Evolutionary conservation across 2,329 filamentous ascomycete species (phyloP), one percentile per base, ranked within the genome.

Genomic region (Paecilomyces dactylethromorphus): DNA sequence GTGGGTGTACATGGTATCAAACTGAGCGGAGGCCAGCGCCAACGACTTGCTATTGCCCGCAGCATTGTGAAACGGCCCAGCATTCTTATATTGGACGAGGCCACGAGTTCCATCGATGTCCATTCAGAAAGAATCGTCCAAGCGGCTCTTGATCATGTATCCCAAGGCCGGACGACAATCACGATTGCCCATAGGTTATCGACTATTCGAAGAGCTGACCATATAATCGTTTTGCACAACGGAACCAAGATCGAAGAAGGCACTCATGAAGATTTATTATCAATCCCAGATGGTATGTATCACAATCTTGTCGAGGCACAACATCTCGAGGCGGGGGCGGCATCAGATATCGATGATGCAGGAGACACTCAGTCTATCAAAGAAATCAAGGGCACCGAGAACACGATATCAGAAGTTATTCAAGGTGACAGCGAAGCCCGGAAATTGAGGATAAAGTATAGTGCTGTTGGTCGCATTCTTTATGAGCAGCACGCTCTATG

Each of bases 1-100:
- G 90, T 94, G 1, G 91, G 91, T 1, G 90, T 93, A 68, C 83
- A 83, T 29, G 91, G 91, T 3, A 87, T 88, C 54, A 91, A 90
- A 69, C 77, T 95, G 1, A 91, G 88, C 11, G 89, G 90, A n/a
- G 91, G 91, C 0, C 91, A 96, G 70, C 84, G 90, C n/a, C 91
- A 95, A 70, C 84, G 91, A 4, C 82, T 95, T 24, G 87, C 89
- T 1, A 91, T 92, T 61, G 89, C 88, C 0, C 80, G 89, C 7
- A 86, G 86, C 11, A 85, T 91, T 29, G 80, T 91, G 56, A 84
- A 87, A 53, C 77, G 85, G 55, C 88, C 88, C 0, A 76, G 78
- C 0, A 83, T 92, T 1, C 74, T 92, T 2, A 82, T 92, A 5
- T 77, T 94, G 7, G 89, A 94, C 66, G 89, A 93, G 72, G 89